Percentiles rank a stretch among this genome's conserved stretches.
Evolutionary conservation across 495 filamentous ascomycete genomes (phyloP).

Genomic region (Parachaetomium inaequale): DNA sequence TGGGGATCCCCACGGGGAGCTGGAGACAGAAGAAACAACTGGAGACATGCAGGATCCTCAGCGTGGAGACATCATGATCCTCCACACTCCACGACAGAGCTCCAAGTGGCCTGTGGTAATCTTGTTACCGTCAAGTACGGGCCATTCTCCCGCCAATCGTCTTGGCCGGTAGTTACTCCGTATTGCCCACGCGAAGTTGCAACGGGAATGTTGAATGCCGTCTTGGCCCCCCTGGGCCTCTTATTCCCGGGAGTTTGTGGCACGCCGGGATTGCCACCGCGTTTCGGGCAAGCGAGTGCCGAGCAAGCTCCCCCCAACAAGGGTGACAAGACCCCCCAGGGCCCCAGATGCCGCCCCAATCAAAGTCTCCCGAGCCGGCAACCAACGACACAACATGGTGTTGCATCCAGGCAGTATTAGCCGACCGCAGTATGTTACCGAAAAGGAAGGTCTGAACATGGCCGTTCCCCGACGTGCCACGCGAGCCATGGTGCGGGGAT

Average conservation of each 20-base stretch:
- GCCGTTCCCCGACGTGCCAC: background rate
- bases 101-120: too few species aligned
- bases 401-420: conserved; percentile 23
- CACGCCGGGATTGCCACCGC: background rate
- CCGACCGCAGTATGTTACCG: background rate
- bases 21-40: too few species aligned
- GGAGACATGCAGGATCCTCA: too few species aligned
- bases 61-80: too few species aligned
- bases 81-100: too few species aligned
- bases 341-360: conserved; percentile 7
- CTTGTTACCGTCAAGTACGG: too few species aligned
- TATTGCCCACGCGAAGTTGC: too few species aligned
- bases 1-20: too few species aligned
- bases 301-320: background rate
- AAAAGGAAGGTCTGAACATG: conserved; percentile 6
- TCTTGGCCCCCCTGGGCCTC: too few species aligned
- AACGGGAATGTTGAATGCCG: too few species aligned
- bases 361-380: background rate
- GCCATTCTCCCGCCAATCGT: too few species aligned
- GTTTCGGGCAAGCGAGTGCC: background rate
- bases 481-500: background rate
- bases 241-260: background rate
- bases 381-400: background rate
- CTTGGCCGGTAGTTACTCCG: too few species aligned
- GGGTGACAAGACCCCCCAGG: background rate